Base-by-base conservation (phyloP, 805 yeast species). In the Debaryomyces maramus region DNA sequence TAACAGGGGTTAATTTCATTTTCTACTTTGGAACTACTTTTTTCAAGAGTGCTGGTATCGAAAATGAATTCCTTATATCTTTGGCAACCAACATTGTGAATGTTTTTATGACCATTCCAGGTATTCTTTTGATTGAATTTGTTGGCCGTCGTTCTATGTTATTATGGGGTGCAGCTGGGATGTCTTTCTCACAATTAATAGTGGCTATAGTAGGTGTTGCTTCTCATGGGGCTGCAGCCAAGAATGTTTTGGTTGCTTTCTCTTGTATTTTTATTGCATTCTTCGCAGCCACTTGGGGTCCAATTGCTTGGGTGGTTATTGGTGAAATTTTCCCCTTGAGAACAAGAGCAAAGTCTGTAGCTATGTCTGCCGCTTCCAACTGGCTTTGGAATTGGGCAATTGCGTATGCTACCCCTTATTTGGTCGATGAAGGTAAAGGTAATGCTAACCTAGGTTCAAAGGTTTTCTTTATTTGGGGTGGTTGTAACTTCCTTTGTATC, bases 271-370 rank as follows among this genome's bases (percentile, higher is more conserved):
- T 72, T 65, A 78, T 83, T 42, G 67, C 78, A 62, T 79, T 72
- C 60, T 83, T 83, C 56, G 89, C 90, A 3, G 72, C 80, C 19
- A 79, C 88, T n/a, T 80, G 87, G 82, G 89, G 87, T 30, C 86
- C 88, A 41, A 78, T 80, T 46, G 78, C 80, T 27, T 83, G 73
- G 65, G 80, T 80, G 34, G 72, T 83, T 45, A 78, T 81, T 18
- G 76, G 86, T 33, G 90, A 83, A 60, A 65, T 81, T 33, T 83
- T 78, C 61, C 88, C 88, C 45, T 70, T 79, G 47, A 77, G 83
- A 65, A 78, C 81, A 48, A 77, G 81, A 62, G 63, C 78, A 23
- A 77, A 76, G 61, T 73, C 79, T 7, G 80, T 83, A 80, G 77
- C 84, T 15, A 70, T 80, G 48, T 83, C 85, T 36, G 70, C 81